These are phyloP conservation scores for Paecilomyces variotii DNA, from an alignment of 2,329 filamentous ascomycete genomes.

Conservation along the genomic window DNA sequence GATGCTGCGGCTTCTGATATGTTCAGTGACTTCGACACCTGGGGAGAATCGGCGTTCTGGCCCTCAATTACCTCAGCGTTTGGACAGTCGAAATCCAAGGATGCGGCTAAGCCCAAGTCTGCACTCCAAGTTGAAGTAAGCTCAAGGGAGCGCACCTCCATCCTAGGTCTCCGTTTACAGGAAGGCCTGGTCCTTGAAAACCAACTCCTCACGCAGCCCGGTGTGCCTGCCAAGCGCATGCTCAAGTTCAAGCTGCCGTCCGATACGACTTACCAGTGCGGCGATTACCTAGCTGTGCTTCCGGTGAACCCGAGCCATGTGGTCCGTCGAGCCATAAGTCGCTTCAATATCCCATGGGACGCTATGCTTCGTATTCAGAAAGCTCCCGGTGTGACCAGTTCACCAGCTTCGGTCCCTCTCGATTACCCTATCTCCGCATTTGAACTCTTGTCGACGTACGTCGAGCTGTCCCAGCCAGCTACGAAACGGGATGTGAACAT, in stretches of 20 bases:
- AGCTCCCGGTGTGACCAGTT: conserved; percentile 38
- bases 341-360: conserved; percentile 62
- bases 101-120: conserved; percentile 26
- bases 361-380: conserved; percentile 54
- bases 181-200: conserved; percentile 53
- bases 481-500: conserved; percentile 55
- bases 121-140: conserved; percentile 42
- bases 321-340: conserved; percentile 55
- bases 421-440: conserved; percentile 51
- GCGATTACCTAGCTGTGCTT: conserved; percentile 68
- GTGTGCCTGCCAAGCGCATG: conserved; percentile 52
- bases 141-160: conserved; percentile 45
- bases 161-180: conserved; percentile 56
- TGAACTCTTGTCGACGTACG: conserved; percentile 60
- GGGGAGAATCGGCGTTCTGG: conserved; percentile 56
- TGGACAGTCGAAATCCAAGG: conserved; percentile 13
- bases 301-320: conserved; percentile 59
- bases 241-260: conserved; percentile 61
- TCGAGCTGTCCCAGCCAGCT: conserved; percentile 65
- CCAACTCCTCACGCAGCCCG: conserved; percentile 43
- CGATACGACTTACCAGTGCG: conserved; percentile 58
- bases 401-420: conserved; percentile 40
- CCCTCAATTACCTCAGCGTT: conserved; percentile 38
- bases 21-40: conserved; percentile 60
- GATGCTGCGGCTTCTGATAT: conserved; percentile 58